These are phyloP conservation scores for Chaetomium globosum DNA, from an alignment of 2,329 filamentous ascomycete genomes.

Conservation along the genomic window DNA sequence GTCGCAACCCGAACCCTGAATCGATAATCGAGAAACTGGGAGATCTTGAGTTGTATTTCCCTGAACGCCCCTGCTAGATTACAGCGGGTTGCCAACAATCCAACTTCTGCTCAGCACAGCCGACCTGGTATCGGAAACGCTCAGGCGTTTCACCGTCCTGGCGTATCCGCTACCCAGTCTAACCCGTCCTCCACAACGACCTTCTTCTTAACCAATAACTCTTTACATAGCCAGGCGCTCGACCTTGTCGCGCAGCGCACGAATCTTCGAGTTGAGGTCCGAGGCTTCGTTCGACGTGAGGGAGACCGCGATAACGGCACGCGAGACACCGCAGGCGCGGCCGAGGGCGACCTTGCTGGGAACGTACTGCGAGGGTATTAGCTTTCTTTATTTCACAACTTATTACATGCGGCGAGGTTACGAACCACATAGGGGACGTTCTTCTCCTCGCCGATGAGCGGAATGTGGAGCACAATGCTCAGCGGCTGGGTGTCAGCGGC, in stretches of 20 bases:
- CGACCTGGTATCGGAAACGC: background rate
- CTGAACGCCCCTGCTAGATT: slow-evolving; percentile 10
- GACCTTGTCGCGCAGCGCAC: slow-evolving; percentile 88
- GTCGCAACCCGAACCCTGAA: slow-evolving; percentile 28
- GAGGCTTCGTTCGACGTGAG: slow-evolving; percentile 92
- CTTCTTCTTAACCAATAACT: background rate
- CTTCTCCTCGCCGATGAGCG: slow-evolving; percentile 84
- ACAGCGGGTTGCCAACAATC: slow-evolving; percentile 3
- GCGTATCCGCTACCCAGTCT: background rate
- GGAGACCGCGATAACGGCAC: slow-evolving; percentile 81
- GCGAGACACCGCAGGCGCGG: slow-evolving; percentile 84
- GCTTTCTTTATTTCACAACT: background rate
- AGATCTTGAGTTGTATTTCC: slow-evolving; percentile 15
- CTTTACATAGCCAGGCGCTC: slow-evolving; percentile 88
- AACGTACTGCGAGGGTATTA: slow-evolving; percentile 48
- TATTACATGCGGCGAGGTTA: background rate
- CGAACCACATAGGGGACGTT: slow-evolving; percentile 60
- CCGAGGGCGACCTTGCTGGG: slow-evolving; percentile 82
- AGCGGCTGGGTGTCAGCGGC: slow-evolving; percentile 86
- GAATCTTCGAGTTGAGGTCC: slow-evolving; percentile 85
- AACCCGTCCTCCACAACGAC: slow-evolving; percentile 4
- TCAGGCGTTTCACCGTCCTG: slow-evolving; percentile 16
- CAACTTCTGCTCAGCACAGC: slow-evolving; percentile 16
- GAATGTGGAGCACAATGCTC: slow-evolving; percentile 85
- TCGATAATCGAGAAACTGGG: background rate